Conservation (phyloP, 345 rosid species). For the Populus alba region DNA sequence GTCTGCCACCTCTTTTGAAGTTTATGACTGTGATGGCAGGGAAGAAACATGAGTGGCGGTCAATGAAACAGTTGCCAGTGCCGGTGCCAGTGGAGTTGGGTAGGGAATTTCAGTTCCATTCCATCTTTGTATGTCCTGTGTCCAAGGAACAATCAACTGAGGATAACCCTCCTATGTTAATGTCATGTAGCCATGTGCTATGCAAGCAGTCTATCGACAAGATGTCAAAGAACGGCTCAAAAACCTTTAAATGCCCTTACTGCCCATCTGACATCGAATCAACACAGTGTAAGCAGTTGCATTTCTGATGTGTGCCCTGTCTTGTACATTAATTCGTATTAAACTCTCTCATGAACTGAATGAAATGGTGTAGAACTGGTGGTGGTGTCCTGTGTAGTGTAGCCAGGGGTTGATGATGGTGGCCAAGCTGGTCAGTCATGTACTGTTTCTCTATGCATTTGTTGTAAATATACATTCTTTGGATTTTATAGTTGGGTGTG, state of each 20-base stretch:
- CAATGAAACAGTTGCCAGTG: slow-evolving; percentile 44
- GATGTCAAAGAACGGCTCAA: slow-evolving; percentile 49
- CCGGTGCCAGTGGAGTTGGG: slow-evolving; percentile 63
- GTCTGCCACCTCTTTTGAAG: slow-evolving; percentile 58
- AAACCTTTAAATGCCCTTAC: slow-evolving; percentile 58
- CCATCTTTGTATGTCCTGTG: slow-evolving; percentile 67
- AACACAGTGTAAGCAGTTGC: slow-evolving; percentile 41
- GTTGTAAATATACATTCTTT: slow-evolving; percentile 48
- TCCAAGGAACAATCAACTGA: slow-evolving; percentile 62
- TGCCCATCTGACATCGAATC: slow-evolving; percentile 52
- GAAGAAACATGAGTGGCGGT: slow-evolving; percentile 61
- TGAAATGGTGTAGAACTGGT: slow-evolving; percentile 18
- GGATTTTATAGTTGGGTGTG: neutral
- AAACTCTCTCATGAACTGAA: slow-evolving; percentile 4
- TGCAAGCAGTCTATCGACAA: slow-evolving; percentile 54
- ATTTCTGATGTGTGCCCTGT: slow-evolving; percentile 38
- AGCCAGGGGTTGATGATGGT: slow-evolving; percentile 14
- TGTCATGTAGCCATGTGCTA: slow-evolving; percentile 67
- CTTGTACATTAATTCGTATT: slow-evolving; percentile 20
- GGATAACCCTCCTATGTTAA: slow-evolving; percentile 70
- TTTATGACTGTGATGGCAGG: slow-evolving; percentile 54
- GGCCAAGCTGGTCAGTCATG: slow-evolving; percentile 25
- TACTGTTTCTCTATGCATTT: slow-evolving; percentile 23
- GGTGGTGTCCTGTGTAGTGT: slow-evolving; percentile 6
- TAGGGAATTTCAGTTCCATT: slow-evolving; percentile 60